Conservation (phyloP, 139 green algal species). For the Yamagishiella unicocca region DNA sequence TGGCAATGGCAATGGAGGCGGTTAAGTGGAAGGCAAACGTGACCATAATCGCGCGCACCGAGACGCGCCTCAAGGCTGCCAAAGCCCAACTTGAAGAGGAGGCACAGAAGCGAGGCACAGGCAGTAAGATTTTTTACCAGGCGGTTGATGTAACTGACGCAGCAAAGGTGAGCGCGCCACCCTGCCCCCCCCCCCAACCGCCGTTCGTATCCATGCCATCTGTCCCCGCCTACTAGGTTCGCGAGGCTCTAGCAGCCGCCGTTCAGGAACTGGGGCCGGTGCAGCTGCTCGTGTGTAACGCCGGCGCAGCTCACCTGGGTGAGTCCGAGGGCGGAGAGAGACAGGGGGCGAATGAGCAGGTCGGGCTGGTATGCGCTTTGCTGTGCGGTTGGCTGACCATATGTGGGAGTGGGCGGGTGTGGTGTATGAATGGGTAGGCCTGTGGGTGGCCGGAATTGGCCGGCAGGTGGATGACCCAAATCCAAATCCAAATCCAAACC, state of each 20-base stretch:
- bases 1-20: slow-evolving; percentile 67
- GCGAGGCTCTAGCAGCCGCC: neutral
- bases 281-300: slow-evolving; percentile 40
- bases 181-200: too few species aligned
- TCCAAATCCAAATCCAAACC: too few species aligned
- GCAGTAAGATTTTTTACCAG: neutral
- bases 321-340: too few species aligned
- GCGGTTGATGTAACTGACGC: slow-evolving; percentile 48
- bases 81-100: slow-evolving; percentile 25
- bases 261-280: neutral
- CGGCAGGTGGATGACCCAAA: too few species aligned
- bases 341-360: too few species aligned
- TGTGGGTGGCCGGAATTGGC: too few species aligned
- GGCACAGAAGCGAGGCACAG: neutral
- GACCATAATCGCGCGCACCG: slow-evolving; percentile 19
- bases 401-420: too few species aligned
- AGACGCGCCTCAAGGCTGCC: neutral
- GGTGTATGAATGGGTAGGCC: neutral
- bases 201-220: neutral
- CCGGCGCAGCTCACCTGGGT: neutral
- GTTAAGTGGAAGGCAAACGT: slow-evolving; percentile 20
- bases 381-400: too few species aligned
- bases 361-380: too few species aligned
- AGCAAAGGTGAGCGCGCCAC: slow-evolving; percentile 37
- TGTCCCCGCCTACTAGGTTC: neutral